These are phyloP conservation scores for Pachyrhizus erosus DNA, from an alignment of 306 rosid species.

Conservation along the genomic window DNA sequence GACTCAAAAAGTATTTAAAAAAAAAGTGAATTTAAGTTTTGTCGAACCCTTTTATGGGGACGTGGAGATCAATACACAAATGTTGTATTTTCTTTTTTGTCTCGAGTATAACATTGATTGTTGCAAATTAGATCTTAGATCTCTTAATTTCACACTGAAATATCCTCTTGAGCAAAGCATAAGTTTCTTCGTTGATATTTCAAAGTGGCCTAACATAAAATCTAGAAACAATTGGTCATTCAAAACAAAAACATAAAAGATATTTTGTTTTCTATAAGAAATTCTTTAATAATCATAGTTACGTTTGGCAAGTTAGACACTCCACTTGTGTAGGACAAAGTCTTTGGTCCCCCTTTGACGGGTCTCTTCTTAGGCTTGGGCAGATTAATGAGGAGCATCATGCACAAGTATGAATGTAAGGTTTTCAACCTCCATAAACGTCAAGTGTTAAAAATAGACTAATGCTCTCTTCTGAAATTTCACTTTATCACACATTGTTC, in stretches of 20 bases:
- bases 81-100: not conserved
- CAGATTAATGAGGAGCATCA: conserved; percentile 21
- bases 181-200: not conserved
- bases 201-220: not conserved
- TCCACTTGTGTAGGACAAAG: conserved; percentile 25
- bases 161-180: not conserved
- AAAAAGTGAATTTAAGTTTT: no score
- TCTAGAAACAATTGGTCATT: not conserved
- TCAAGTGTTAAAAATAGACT: not conserved
- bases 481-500: not conserved
- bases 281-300: not conserved
- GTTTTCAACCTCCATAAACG: conserved; percentile 15
- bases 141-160: not conserved
- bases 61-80: not conserved
- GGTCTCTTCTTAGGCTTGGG: not conserved
- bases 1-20: no score
- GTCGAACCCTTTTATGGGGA: no score
- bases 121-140: not conserved
- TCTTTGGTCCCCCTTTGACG: conserved; percentile 29
- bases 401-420: conserved; percentile 3
- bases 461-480: not conserved
- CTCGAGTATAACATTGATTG: not conserved
- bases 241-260: not conserved
- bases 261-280: not conserved
- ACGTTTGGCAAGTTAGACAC: conserved; percentile 18